A percentile compares a stretch with the other conserved stretches of the same genome.
phyloP scores from a whole-genome alignment of 2,329 filamentous ascomycete species.

The Phaeosphaeria sp. region DNA sequence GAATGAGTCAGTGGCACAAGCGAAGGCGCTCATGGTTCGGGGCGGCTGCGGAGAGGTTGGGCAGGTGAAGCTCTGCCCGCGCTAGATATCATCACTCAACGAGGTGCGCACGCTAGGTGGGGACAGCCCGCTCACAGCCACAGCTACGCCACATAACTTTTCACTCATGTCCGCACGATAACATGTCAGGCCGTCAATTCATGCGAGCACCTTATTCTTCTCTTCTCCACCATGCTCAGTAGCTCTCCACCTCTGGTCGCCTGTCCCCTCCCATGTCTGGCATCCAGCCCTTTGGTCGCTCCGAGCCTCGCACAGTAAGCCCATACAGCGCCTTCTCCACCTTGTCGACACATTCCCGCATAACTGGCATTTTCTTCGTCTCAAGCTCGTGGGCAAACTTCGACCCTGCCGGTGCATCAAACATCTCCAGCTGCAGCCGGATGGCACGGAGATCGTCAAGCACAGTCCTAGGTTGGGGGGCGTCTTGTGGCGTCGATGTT shows the following conservation, averaged over 20 bases:
- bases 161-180: background rate
- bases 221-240: slow-evolving; percentile 16
- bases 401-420: slow-evolving; percentile 64
- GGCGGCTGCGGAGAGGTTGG: slow-evolving; percentile 16
- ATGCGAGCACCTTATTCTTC: background rate
- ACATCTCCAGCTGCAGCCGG: slow-evolving; percentile 75
- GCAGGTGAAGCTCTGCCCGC: slow-evolving; percentile 20
- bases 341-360: slow-evolving; percentile 89
- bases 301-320: slow-evolving; percentile 82
- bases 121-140: slow-evolving; percentile 19
- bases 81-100: slow-evolving; percentile 10
- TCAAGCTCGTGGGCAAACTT: slow-evolving; percentile 68
- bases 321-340: slow-evolving; percentile 92
- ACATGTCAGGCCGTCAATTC: background rate
- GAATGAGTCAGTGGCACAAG: slow-evolving; percentile 29
- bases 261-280: slow-evolving; percentile 69
- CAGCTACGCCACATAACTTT: slow-evolving; percentile 3
- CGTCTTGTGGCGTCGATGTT: slow-evolving; percentile 21
- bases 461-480: slow-evolving; percentile 63
- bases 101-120: slow-evolving; percentile 25
- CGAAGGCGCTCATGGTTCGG: slow-evolving; percentile 15
- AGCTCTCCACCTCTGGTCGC: slow-evolving; percentile 52
- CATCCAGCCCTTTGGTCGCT: slow-evolving; percentile 90
- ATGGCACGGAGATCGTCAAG: slow-evolving; percentile 82
- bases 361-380: slow-evolving; percentile 79